Base-by-base conservation (phyloP, 768 basidiomycete genomes). In the Phylloporus arenicola region DNA sequence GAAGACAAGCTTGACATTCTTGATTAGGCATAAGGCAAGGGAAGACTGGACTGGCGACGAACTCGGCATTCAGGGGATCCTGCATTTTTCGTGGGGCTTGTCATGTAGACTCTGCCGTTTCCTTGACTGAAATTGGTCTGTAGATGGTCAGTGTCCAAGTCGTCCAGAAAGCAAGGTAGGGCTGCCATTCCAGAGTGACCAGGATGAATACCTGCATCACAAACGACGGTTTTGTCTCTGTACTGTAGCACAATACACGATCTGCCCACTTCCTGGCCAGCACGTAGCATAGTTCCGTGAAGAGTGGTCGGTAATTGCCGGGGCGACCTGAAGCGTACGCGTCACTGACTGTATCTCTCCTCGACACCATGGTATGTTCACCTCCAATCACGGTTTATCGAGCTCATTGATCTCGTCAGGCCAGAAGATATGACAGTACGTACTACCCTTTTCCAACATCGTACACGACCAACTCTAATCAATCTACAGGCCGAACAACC, bases 21-120 rank as follows among this genome's bases (percentile, higher is more conserved):
- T 12, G 31, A 40, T 54, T 14, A 55, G 30, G 30, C 33, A 52
- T 10, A 46, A 47, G 29, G 17, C 11, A 22, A 43, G 24, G n/a
- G 8, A 20, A 2, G 37, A 38, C 14, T 42, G 1, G 41, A 27
- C 12, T 16, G 27, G 14, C 4, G 17, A 71, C 80, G 44, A 42
- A 93, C 93, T 89, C 82, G 79, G 88, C 92, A 27, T 90, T 82
- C 47, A 97, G 85, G 63, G 88, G 94, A 63, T 97, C 95, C 67
- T 94, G 92, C 94, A 97, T 97, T 77, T 69, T 98, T 99, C 11
- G 95, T 99, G 2, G 95, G 92, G 68, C 93, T 91, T 3, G 95
- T 97, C 95, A 97, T 99, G 72, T 97, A 99, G 9, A 97, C 92
- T 60, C 94, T 95, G 17, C 95, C 95, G 51, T 85, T 86, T 17